A percentile compares a stretch with the other conserved stretches of the same genome.
phyloP scores from a whole-genome alignment of 2,329 filamentous ascomycete species.

The Scedosporium aurantiacum region DNA sequence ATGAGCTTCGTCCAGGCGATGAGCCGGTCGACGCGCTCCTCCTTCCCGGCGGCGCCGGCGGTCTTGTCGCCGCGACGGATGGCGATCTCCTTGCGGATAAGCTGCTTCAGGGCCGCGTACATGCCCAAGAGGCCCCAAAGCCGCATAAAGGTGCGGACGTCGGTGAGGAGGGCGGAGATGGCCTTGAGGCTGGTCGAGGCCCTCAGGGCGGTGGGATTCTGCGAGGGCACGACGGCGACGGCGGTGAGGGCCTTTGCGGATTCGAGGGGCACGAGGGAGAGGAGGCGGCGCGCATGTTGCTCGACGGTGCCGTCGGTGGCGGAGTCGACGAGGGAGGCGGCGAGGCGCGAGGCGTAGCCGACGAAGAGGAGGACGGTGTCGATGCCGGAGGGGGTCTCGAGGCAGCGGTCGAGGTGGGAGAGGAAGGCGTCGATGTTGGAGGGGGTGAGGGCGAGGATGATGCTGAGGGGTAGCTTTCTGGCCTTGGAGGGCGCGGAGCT shows the following conservation, averaged over 20 bases:
- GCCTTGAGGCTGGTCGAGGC: slow-evolving; percentile 42
- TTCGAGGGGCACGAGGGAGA: slow-evolving; percentile 37
- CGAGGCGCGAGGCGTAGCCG: slow-evolving; percentile 54
- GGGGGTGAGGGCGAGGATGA: slow-evolving; percentile 16
- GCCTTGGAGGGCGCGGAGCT: neutral
- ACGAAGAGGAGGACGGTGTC: slow-evolving; percentile 59
- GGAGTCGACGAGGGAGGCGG: slow-evolving; percentile 37
- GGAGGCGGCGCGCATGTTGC: slow-evolving; percentile 37
- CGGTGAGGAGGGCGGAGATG: slow-evolving; percentile 55
- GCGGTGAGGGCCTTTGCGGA: slow-evolving; percentile 12
- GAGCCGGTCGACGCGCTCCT: slow-evolving; percentile 30
- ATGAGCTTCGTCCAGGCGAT: slow-evolving; percentile 59
- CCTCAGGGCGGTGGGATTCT: slow-evolving; percentile 33
- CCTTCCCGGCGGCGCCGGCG: slow-evolving; percentile 18
- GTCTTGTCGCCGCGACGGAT: slow-evolving; percentile 15
- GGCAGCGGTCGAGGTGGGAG: slow-evolving; percentile 46
- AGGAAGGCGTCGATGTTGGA: slow-evolving; percentile 41
- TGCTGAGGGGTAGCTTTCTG: slow-evolving; percentile 3
- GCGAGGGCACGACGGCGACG: slow-evolving; percentile 15
- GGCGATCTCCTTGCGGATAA: slow-evolving; percentile 23
- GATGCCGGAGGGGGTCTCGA: slow-evolving; percentile 57
- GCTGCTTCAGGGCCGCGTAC: slow-evolving; percentile 52
- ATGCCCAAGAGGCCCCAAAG: slow-evolving; percentile 69
- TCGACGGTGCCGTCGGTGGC: slow-evolving; percentile 48
- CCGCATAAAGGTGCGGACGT: slow-evolving; percentile 61